Conservation (phyloP, 2,329 filamentous ascomycete genomes). For the Thermochaetoides dissita region DNA sequence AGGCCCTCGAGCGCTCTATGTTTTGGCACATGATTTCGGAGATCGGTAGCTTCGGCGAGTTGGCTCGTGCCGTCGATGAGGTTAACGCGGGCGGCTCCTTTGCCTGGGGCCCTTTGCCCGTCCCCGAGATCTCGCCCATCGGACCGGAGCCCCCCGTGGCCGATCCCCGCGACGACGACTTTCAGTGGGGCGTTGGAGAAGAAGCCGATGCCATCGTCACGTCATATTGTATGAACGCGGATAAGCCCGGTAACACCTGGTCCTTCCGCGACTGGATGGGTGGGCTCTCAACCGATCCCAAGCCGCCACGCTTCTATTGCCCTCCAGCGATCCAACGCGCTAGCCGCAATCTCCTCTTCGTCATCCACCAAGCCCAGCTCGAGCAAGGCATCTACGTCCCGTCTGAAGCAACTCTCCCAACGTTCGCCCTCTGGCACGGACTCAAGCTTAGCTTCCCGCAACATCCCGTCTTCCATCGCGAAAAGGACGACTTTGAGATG, state of each 20-base stretch:
- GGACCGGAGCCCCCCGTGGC: constrained; percentile 18
- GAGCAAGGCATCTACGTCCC: constrained; percentile 19
- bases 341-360: constrained; percentile 20
- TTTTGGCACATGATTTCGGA: constrained; percentile 39
- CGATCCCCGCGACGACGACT: constrained; percentile 15
- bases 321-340: constrained; percentile 23
- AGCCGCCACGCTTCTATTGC: constrained; percentile 22
- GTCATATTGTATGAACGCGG: constrained; percentile 19
- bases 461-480: constrained; percentile 21
- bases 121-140: constrained; percentile 19
- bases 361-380: constrained; percentile 21
- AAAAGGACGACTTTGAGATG: constrained; percentile 13
- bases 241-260: constrained; percentile 16
- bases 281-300: constrained; percentile 16
- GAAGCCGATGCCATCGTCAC: constrained; percentile 21
- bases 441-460: constrained; percentile 25
- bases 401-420: constrained; percentile 23
- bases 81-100: constrained; percentile 17
- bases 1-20: constrained; percentile 43
- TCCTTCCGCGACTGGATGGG: constrained; percentile 20
- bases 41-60: constrained; percentile 34
- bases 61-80: constrained; percentile 19
- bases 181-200: constrained; percentile 22
- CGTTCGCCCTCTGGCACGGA: constrained; percentile 25
- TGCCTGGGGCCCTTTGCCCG: constrained; percentile 19